Evolutionary conservation across 116 monocot species (phyloP).

Genomic region (Papilionanthe hybrid): DNA sequence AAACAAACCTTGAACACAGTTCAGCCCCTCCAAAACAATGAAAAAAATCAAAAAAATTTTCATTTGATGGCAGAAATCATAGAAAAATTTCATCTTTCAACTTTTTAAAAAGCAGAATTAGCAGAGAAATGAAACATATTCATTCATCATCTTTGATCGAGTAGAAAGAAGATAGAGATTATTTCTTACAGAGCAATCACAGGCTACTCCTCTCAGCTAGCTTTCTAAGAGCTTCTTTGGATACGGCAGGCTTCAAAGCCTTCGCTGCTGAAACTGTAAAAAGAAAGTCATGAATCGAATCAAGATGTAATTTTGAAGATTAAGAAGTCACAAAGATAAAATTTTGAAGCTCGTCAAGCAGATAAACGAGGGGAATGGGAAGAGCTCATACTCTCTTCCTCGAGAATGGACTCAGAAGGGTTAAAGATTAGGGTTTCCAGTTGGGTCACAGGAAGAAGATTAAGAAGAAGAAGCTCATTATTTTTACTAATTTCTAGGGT

Average conservation of each 20-base stretch:
- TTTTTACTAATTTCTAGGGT: neutral
- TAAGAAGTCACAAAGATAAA: neutral
- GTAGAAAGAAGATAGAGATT: neutral
- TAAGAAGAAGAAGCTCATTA: constrained; percentile 1
- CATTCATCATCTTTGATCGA: neutral
- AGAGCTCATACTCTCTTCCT: constrained; percentile 17
- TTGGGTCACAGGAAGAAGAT: neutral
- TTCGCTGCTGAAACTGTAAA: constrained; percentile 16
- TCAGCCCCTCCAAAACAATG: neutral
- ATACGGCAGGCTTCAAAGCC: constrained; percentile 19
- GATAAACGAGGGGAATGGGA: neutral
- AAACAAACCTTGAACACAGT: neutral
- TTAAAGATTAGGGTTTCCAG: neutral
- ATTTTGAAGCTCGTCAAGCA: neutral
- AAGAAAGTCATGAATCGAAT: neutral
- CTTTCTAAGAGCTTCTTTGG: constrained; percentile 16
- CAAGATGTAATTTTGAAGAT: neutral
- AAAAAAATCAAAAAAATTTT: neutral
- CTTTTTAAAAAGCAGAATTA: neutral
- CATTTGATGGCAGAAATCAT: neutral
- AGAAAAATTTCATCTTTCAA: neutral
- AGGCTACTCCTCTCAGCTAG: constrained; percentile 17
- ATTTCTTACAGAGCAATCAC: constrained; percentile 19
- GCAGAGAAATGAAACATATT: neutral
- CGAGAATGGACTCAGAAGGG: neutral